Evolutionary conservation across 805 yeast species (phyloP), one percentile per base, ranked within the genome.

Genomic region (Kodamaea restingae): DNA sequence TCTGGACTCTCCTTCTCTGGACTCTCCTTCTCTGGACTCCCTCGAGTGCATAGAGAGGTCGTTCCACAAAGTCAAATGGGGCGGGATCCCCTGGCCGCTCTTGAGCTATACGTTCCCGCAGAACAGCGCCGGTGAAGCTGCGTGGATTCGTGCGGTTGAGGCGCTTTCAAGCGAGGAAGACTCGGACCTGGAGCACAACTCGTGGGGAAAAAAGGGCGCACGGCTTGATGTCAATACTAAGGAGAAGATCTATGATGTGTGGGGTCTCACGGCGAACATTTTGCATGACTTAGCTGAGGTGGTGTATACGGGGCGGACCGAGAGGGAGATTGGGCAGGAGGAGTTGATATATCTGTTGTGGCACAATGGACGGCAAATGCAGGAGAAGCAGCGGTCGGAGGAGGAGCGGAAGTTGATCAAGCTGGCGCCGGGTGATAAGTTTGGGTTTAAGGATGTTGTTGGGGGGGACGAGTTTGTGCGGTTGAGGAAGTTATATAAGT

Each of bases 251-350:
- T 77, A 84, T 51, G 84, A 83, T 51, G 80, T 85, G 4, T 84
- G 93, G 95, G 95, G 95, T 1, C 61, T 84, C 26, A 84, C 93
- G 0, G 91, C 90, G 2, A 83, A 82, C 52, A 84, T 84, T 7
- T 54, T 84, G n/a, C 84, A 76, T 50, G 91, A 84, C 54, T 52
- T 84, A 20, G 81, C 88, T 2, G 71, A 70, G 41, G 67, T 83
- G 7, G 63, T 75, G 3, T 75, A 76, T 51, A 34, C 32, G 8
- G 43, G 35, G 4, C 2, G 26, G 17, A 40, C 44, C 6, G 35
- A 48, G 4, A 32, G 48, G 10, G 56, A 65, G 18, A 54, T 75
- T 32, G 87, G 85, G 2, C 83, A 82, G 46, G 90, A 83, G 54
- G 84, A 79, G 43, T 58, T 83, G 42, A 79, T 83, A 21, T 69